Evolutionary conservation across 2,329 filamentous ascomycete species (phyloP), one percentile per base, ranked within the genome.

Genomic region (Coniochaeta sp.): DNA sequence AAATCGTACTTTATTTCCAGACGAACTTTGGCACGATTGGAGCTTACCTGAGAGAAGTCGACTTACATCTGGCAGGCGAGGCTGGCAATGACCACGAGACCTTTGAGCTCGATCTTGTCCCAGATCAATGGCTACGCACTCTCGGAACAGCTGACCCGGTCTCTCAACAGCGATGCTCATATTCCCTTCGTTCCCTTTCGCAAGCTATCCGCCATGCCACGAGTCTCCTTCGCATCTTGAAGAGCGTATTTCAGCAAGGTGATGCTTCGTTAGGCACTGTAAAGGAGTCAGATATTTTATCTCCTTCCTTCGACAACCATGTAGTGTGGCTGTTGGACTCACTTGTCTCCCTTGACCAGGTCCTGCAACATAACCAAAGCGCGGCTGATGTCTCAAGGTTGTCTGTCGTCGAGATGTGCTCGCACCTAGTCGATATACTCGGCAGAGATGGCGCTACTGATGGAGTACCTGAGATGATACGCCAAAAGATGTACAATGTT

Each of bases 1-100:
- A 71, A 7, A 72, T 80, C 28, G 70, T 83, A 61, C 66, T 72
- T 17, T 86, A 86, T 65, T 68, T 86, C 14, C 78, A 79, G 62
- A 73, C 76, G 66, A 77, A 71, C 59, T 71, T 82, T 17, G 34
- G 19, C 17, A 17, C 26, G n/a, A 8, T 57, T n/a, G 34, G 24
- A 14, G 31, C 54, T 57, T n/a, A 36, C 9, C 54, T 57, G 28
- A 36, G 14, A 57, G 54, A 14, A 22, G 24, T 17, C 24, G 47
- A 38, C 26, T 4, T 24, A 11, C 28, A 36, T 16, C 2, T 36
- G 6, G 31, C 54, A 34, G 54, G 26, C 31, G 22, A 57, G 34
- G n/a, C 31, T 14, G 17, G 17, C 8, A 1, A 36, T 38, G 22
- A 22, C 31, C 19, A 12, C 22, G 12, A 14, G 19, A 47, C 43